Evolutionary conservation across 75 land plant species (phyloP), one percentile per base, ranked within the genome.

Genomic region (Cupressus sempervirens): DNA sequence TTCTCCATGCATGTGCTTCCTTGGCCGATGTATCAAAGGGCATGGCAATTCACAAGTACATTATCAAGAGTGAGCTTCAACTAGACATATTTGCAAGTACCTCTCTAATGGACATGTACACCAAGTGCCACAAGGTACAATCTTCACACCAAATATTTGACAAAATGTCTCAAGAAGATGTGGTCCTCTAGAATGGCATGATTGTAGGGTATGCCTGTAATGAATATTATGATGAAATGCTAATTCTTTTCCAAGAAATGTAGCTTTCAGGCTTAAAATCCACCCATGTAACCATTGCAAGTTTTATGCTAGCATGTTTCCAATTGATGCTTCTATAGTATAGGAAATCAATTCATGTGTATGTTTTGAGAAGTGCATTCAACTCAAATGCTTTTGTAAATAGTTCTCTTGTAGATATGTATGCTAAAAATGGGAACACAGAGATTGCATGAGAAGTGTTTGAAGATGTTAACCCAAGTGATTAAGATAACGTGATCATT

Each of bases 351-450:
- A 46, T 86, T 14, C 53, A 86, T 3, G 85, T 15, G 20, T 80
- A 86, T 38, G 67, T 84, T 14, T 75, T 85, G 10, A 76, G 70
- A 32, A 84, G 41, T 84, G 74, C 50, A 45, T 70, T 87, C 8
- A 81, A 84, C 9, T 80, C 74, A 52, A 80, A 87, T 76, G 34
- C 56, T 3, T 72, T 50, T 68, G 86, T 89, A 41, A 84, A 86
- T 1, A 89, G 82, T 84, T 82, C 88, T 14, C 81, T 89, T 41
- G 82, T 89, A 6, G 88, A 89, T 53, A 89, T 89, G 91, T 89
- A 89, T 65, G 80, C 85, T 9, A 89, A 89, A 70, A 87, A 88
- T 72, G 88, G 91, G 16, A 58, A 85, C 67, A 41, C 87, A 6
- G 86, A 85, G 4, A 56, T 48, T 72, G 91, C 88, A 10, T 65